These are phyloP conservation scores for Pyricularia grisea DNA, from an alignment of 2,329 filamentous ascomycete genomes.

Conservation along the genomic window DNA sequence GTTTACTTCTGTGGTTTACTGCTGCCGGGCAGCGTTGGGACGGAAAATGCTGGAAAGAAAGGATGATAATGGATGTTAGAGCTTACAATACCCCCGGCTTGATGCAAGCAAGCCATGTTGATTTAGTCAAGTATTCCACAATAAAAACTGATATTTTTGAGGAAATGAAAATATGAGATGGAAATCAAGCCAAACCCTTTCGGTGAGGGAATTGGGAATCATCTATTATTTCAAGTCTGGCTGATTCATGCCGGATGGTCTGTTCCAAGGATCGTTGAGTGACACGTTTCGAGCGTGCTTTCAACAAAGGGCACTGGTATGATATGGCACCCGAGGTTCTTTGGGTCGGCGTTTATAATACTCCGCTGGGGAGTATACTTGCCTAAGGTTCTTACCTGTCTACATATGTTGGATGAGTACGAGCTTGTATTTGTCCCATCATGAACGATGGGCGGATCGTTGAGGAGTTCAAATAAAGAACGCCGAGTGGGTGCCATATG, in stretches of 20 bases:
- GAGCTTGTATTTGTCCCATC: too few relatives aligned
- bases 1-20: neutral
- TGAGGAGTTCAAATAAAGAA: too few relatives aligned
- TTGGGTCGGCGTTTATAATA: too few relatives aligned
- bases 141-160: neutral
- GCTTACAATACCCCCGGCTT: neutral
- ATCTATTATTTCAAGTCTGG: neutral
- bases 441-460: too few relatives aligned
- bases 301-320: too few relatives aligned
- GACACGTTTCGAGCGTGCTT: too few relatives aligned
- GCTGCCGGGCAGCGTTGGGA: neutral
- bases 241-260: neutral
- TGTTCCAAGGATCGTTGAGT: too few relatives aligned
- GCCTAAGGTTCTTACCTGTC: too few relatives aligned
- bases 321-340: too few relatives aligned
- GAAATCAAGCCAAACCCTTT: neutral
- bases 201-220: neutral
- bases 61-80: neutral
- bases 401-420: too few relatives aligned
- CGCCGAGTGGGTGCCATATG: too few relatives aligned
- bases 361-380: too few relatives aligned
- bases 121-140: neutral
- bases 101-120: neutral
- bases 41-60: neutral
- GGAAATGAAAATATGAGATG: neutral